Conservation (phyloP, 1,284 basidiomycete genomes). For the Ustilago vetiveriae region DNA sequence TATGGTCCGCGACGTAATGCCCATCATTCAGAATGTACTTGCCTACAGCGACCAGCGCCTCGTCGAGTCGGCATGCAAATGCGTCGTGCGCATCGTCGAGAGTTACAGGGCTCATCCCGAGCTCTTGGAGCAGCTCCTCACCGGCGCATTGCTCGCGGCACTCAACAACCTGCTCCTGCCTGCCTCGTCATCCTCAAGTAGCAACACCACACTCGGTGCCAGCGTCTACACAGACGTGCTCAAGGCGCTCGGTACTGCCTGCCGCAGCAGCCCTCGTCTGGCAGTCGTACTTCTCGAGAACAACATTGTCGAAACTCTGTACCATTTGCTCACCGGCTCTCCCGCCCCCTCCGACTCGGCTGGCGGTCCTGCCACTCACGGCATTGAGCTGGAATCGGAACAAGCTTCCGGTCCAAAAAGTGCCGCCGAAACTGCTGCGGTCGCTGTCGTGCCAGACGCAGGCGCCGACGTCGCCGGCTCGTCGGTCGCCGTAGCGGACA, state of each 20-base stretch:
- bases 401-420: conserved; percentile 25
- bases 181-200: conserved; percentile 32
- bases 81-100: conserved; percentile 59
- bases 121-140: conserved; percentile 57
- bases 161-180: conserved; percentile 59
- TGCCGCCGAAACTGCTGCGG: conserved; percentile 42
- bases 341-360: conserved; percentile 40
- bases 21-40: conserved; percentile 63
- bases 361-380: conserved; percentile 18
- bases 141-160: conserved; percentile 49
- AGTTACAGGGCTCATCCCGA: conserved; percentile 55
- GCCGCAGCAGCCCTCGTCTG: conserved; percentile 51
- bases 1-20: conserved; percentile 55
- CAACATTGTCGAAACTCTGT: conserved; percentile 63
- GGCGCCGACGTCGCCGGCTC: conserved; percentile 14
- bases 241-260: conserved; percentile 58
- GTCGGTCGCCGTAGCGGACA: conserved; percentile 72
- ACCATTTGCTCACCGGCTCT: conserved; percentile 63
- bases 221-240: conserved; percentile 61
- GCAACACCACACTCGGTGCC: conserved; percentile 49
- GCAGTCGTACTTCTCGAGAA: conserved; percentile 61
- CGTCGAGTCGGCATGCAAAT: conserved; percentile 64
- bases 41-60: conserved; percentile 62
- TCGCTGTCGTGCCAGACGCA: conserved; percentile 37
- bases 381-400: conserved; percentile 38